Evolutionary conservation across 2,329 filamentous ascomycete genomes (phyloP), one percentile per base, ranked within the genome.

Genomic region (Exophiala spinifera): DNA sequence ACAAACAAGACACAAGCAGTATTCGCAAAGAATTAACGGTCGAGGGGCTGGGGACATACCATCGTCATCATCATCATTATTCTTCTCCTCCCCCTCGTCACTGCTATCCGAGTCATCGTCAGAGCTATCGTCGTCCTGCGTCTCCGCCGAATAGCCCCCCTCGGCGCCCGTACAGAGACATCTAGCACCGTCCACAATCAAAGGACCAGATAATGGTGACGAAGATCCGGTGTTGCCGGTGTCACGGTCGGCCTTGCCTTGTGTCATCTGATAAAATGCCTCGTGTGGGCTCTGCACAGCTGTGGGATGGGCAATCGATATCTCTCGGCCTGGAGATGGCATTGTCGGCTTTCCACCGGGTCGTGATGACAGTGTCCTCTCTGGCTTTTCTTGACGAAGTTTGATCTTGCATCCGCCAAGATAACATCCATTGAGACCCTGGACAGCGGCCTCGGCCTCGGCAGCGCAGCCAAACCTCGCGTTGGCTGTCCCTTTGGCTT

Each of bases 161-260:
- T 46, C 34, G 19, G 48, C 48, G 21, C 47, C 42, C 1, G 52
- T 15, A 6, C 36, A 15, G 11, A 19, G 17, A 11, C 36, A 15
- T 19, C 53, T 51, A 2, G 60, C 60, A 21, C 58, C 60, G 46
- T 62, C 57, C 17, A 62, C 60, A 37, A 62, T 59, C 17, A 62
- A 53, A n/a, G 58, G 54, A 15, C 58, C 56, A 4, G 42, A 44
- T 10, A 49, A 25, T 3, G 42, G 19, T 15, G 56, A 53, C 7
- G 33, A 44, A 15, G 57, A 51, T 15, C 49, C 51, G 20, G 45
- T 51, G 33, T 33, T 39, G 10, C 47, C 51, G 5, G 33, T 46
- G 36, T 48, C 46, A 19, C 42, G 44, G 15, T 42, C 28, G 47
- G 45, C 47, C 39, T 55, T 37, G 19, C 28, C 8, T 33, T 43